A percentile compares a stretch with the other conserved stretches of the same genome.
Conservation (phyloP, 345 rosid genomes). For the Anastatica hierochuntica region DNA sequence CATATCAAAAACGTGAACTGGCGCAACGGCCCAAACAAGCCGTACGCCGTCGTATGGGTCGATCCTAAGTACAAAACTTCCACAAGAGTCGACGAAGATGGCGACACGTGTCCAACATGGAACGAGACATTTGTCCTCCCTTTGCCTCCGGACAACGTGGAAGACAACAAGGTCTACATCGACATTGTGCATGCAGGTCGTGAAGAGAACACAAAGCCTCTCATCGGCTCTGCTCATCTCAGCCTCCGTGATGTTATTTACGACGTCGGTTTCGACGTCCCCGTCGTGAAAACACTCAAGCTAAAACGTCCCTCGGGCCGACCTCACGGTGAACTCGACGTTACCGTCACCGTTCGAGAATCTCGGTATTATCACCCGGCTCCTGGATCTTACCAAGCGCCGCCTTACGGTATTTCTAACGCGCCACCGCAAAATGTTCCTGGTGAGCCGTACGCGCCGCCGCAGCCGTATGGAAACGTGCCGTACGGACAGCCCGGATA, state of each 20-base stretch:
- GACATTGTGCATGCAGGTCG: slow-evolving; percentile 66
- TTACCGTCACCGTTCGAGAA: slow-evolving; percentile 36
- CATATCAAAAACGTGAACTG: slow-evolving; percentile 82
- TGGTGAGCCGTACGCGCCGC: too few relatives aligned
- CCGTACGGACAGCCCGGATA: slow-evolving; percentile 19
- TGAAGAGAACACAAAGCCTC: slow-evolving; percentile 61
- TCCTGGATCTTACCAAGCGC: slow-evolving; percentile 13
- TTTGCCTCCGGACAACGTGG: slow-evolving; percentile 20
- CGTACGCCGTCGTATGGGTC: slow-evolving; percentile 71
- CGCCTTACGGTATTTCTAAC: slow-evolving; percentile 10
- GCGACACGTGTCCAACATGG: slow-evolving; percentile 62
- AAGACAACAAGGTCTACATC: slow-evolving; percentile 33
- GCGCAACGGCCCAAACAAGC: slow-evolving; percentile 57
- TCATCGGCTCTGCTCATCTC: slow-evolving; percentile 66
- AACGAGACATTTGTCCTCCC: slow-evolving; percentile 45
- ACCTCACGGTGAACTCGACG: slow-evolving; percentile 76
- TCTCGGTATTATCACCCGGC: slow-evolving; percentile 21
- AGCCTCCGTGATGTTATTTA: slow-evolving; percentile 52
- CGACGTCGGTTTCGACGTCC: slow-evolving; percentile 44
- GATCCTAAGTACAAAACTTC: slow-evolving; percentile 45
- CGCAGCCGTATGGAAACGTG: slow-evolving; percentile 9
- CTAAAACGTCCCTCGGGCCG: slow-evolving; percentile 88
- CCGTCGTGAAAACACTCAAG: slow-evolving; percentile 26
- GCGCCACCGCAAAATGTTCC: too few relatives aligned
- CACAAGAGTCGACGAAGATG: slow-evolving; percentile 51